Evolutionary conservation across 2,329 filamentous ascomycete genomes (phyloP), one percentile per base, ranked within the genome.

Genomic region (Fusarium sp.): DNA sequence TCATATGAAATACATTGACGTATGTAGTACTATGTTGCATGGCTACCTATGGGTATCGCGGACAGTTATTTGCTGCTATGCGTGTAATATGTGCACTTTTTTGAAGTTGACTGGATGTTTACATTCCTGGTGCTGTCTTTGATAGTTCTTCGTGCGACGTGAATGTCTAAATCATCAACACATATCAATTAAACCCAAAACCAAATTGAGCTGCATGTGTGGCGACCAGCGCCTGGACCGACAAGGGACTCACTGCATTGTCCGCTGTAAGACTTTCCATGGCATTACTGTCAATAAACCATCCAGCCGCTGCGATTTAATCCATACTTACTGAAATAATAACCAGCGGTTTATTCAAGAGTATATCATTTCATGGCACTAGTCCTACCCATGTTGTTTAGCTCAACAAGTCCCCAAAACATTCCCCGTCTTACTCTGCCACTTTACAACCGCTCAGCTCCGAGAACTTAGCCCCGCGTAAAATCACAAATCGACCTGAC

Each of bases 401-500:
- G 22, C 36, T n/a, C 48, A 24, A 58, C 16, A 35, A 14, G 31
- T 18, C 13, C n/a, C 14, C 42, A 16, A 47, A 33, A 16, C 35
- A 56, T 51, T 41, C 10, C 12, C 36, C 47, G 44, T 57, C 45
- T 50, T 57, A 59, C 51, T 57, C 18, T 28, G 31, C 42, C 45
- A 42, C 65, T 24, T 24, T 39, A 41, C 58, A 50, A 45, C 26
- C 22, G 36, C 18, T 22, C 14, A 65, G 38, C 16, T 56, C 48
- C 28, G 48, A 60, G 30, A 45, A 22, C n/a, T n/a, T 35, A 35
- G 58, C 42, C 44, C 61, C 62, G 53, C 65, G 28, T 26, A 48
- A 51, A 45, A 59, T 68, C 68, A 72, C 50, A 61, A 68, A 66
- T 61, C 50, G 42, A 47, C 55, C 22, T 44, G 45, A 48, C 55